These are phyloP conservation scores for Epichloe brachyelytri DNA, from an alignment of 2,329 filamentous ascomycete species.

Conservation along the genomic window DNA sequence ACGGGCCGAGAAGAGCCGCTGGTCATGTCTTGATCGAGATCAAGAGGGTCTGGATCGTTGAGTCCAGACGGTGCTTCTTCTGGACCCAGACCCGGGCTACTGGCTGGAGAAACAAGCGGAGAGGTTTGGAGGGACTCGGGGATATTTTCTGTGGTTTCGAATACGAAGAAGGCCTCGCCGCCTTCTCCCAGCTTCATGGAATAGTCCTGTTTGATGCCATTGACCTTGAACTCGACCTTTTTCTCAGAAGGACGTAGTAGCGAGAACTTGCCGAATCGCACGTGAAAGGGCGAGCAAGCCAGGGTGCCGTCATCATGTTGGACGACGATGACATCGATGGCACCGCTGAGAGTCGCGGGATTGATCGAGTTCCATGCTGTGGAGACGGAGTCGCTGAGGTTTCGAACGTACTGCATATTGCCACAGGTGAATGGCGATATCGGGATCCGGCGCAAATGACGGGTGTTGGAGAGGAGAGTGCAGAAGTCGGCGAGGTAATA, in stretches of 20 bases:
- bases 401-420: slow-evolving; percentile 94
- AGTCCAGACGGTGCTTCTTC: slow-evolving; percentile 25
- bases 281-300: slow-evolving; percentile 92
- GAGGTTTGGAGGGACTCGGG: slow-evolving; percentile 92
- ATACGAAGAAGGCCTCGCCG: slow-evolving; percentile 97
- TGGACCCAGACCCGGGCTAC: slow-evolving; percentile 57
- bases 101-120: slow-evolving; percentile 78
- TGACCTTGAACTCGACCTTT: slow-evolving; percentile 97
- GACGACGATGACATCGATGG: slow-evolving; percentile 97
- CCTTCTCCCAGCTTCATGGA: slow-evolving; percentile 98
- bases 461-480: background rate
- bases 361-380: slow-evolving; percentile 99
- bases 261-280: slow-evolving; percentile 97
- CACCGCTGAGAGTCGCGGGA: slow-evolving; percentile 88
- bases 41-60: slow-evolving; percentile 57
- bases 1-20: slow-evolving; percentile 28
- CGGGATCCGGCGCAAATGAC: background rate
- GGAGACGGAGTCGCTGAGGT: slow-evolving; percentile 86
- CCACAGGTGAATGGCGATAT: slow-evolving; percentile 6
- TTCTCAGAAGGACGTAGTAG: slow-evolving; percentile 90
- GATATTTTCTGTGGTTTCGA: slow-evolving; percentile 84
- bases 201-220: slow-evolving; percentile 81
- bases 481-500: background rate
- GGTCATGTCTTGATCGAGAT: slow-evolving; percentile 40
- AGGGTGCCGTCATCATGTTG: slow-evolving; percentile 86